Evolutionary conservation across 768 basidiomycete genomes (phyloP), one percentile per base, ranked within the genome.

Genomic region (Sporobolomyces phaffii): DNA sequence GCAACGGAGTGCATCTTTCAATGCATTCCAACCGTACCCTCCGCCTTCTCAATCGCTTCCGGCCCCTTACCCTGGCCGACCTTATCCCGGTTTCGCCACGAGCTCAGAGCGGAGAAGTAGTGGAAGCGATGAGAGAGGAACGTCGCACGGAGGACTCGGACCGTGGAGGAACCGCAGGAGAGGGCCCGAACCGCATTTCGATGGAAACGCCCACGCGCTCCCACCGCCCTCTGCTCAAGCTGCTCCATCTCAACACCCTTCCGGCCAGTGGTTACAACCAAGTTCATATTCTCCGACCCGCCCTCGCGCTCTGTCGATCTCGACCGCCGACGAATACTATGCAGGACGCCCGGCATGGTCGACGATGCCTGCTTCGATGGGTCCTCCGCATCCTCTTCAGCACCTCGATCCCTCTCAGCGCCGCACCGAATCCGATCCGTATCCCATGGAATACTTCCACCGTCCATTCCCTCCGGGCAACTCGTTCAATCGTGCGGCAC

Each of bases 241-340:
- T 31, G 38, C 2, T 2, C 28, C 33, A 52, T n/a, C 50, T 2
- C 14, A 40, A 11, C 34, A 17, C 28, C n/a, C 6, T n/a, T n/a
- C n/a, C 26, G 20, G 47, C 3, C 47, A 29, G 7, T 47, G 29
- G 29, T 48, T 22, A 8, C 44, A 62, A 11, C 38, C 51, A 11
- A 22, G 10, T 33, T 2, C n/a, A 4, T 36, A 56, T 36, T 63
- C 62, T 22, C 53, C 49, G 10, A 51, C 22, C 29, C 26, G 65
- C 11, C 59, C 45, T 2, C 45, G 65, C 1, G 65, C 65, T 14
- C 22, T 67, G 7, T 67, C 65, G 14, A 67, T 57, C 33, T 56
- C 65, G 41, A 57, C 65, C 1, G 15, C 60, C 5, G 65, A 67
- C 29, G 60, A 67, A 31, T 67, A 67, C 48, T 58, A 58, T 48